Base-by-base conservation (phyloP, 139 green algal species). In the Coelastrella sp. region DNA sequence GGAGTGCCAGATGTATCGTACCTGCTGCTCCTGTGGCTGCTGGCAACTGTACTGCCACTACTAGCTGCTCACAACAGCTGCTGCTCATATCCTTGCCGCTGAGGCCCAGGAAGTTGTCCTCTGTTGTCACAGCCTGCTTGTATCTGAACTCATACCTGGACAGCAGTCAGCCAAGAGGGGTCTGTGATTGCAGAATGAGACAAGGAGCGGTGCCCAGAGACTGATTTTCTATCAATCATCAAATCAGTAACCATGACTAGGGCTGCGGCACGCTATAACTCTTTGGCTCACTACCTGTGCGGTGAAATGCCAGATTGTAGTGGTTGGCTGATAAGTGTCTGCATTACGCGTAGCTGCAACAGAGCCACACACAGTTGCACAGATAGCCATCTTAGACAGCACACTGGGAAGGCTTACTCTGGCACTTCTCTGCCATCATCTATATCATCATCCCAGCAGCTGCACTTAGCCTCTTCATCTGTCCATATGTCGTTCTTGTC, bases 51-150 rank as follows among this genome's bases (percentile, higher is more conserved):
- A 96, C 74, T 32, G 77, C 69, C 30, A 95, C 43, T 37, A 95
- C 77, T 86, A 96, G 85, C 57, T 94, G 87, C 63, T 96, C 93
- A 82, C 93, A 96, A 60, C 85, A 84, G 25, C 75, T 91, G 68
- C 88, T 91, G 21, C 90, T 93, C 38, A 89, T 85, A 45, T 94
- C 88, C 69, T 96, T 96, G 48, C 87, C 89, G 21, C 62, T 87
- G 89, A 96, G 91, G 41, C 93, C 93, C n/a, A 96, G 87, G 76
- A 92, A 96, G 25, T 90, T 87, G 69, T 96, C 93, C 7, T 86
- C 84, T 17, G 86, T 94, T 32, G 89, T 85, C 19, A 96, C 93
- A 13, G 90, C 84, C 83, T 96, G 93, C 86, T 95, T 94, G 87
- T 96, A 96, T 15, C 91, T 45, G 64, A 94, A 92, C 63, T 93